A percentile compares a stretch with the other conserved stretches of the same genome.
phyloP scores from a whole-genome alignment of 257 asterid species.

The Penstemon newberryi region DNA sequence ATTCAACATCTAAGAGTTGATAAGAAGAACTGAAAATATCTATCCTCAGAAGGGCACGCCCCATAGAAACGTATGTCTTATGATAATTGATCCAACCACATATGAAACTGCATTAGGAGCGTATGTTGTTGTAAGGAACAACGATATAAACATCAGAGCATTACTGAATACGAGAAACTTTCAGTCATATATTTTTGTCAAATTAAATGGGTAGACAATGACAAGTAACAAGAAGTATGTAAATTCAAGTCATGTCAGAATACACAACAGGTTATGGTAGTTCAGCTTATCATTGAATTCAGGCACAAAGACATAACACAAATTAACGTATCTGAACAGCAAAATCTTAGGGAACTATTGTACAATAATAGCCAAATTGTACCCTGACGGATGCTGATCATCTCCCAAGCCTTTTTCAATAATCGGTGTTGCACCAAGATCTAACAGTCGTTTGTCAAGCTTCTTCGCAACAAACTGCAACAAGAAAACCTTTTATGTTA shows the following conservation, averaged over 20 bases:
- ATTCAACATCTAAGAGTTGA: background rate
- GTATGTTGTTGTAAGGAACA: background rate
- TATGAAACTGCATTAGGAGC: background rate
- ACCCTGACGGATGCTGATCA: conserved; percentile 98
- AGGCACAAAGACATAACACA: background rate
- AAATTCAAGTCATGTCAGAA: conserved; percentile 13
- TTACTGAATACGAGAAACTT: background rate
- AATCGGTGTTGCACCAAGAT: conserved; percentile 73
- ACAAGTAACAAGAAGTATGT: background rate
- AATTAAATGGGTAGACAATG: background rate
- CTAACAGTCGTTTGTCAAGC: conserved; percentile 82
- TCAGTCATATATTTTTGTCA: background rate
- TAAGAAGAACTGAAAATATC: conserved; percentile 20
- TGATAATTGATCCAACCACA: conserved; percentile 10
- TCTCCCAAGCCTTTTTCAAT: conserved; percentile 94
- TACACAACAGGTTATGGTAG: conserved; percentile 5
- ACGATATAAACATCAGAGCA: background rate
- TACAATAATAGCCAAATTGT: conserved; percentile 26
- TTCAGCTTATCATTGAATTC: background rate
- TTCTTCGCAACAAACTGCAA: conserved; percentile 97
- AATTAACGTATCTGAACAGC: background rate
- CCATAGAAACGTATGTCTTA: background rate
- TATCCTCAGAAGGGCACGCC: conserved; percentile 8
- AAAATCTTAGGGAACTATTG: conserved; percentile 8
- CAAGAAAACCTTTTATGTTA: conserved; percentile 25